A percentile compares a stretch with the other conserved stretches of the same genome.
phyloP scores from a whole-genome alignment of 768 basidiomycete genomes.

The Collybia mongolica region DNA sequence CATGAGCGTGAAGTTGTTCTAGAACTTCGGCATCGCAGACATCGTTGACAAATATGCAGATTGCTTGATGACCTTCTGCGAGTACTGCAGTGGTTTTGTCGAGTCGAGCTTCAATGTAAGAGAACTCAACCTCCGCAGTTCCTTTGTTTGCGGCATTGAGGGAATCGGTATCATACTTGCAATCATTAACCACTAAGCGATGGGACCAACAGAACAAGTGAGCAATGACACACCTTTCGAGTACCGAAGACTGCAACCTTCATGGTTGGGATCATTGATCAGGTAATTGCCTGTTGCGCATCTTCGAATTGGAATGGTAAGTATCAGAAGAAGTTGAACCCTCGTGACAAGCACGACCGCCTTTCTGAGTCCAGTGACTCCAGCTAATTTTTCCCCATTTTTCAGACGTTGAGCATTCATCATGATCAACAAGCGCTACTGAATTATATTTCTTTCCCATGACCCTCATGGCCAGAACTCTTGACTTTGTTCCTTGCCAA shows the following conservation, averaged over 20 bases:
- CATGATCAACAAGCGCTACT: too few relatives aligned
- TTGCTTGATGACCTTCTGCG: conserved; percentile 34
- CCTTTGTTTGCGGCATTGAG: conserved; percentile 25
- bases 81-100: conserved; percentile 33
- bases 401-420: too few relatives aligned
- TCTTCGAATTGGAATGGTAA: too few relatives aligned
- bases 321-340: too few relatives aligned
- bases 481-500: too few relatives aligned
- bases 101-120: conserved; percentile 36
- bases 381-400: too few relatives aligned
- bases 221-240: conserved; percentile 24
- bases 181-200: neutral
- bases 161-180: conserved; percentile 35
- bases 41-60: conserved; percentile 45
- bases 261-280: conserved; percentile 22
- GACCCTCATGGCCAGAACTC: too few relatives aligned
- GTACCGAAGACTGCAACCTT: conserved; percentile 43
- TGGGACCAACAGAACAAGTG: neutral
- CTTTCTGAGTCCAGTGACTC: too few relatives aligned
- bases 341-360: too few relatives aligned
- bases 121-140: conserved; percentile 28
- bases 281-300: neutral
- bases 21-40: conserved; percentile 33
- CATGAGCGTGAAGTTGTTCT: conserved; percentile 26
- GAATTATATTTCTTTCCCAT: too few relatives aligned